Percentiles rank a stretch among this genome's conserved stretches.
phyloP scores from a whole-genome alignment of 225 moss, liverwort and hornwort species.

The Thuidium tamariscinum region DNA sequence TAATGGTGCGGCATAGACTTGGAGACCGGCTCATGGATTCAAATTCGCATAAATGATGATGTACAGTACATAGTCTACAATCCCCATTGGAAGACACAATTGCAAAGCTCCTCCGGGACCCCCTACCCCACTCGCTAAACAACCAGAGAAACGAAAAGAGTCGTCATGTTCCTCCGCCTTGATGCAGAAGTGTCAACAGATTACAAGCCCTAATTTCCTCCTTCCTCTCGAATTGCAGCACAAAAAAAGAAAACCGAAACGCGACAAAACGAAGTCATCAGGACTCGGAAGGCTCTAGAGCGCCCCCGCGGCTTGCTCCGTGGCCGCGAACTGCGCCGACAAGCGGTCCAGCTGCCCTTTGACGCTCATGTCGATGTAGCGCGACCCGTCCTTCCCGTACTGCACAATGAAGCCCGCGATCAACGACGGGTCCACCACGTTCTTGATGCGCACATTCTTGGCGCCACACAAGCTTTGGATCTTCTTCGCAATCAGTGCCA shows the following conservation, averaged over 20 bases:
- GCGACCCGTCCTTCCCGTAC: constrained; percentile 91
- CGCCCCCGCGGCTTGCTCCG: constrained; percentile 73
- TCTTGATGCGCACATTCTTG: constrained; percentile 92
- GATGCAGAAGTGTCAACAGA: constrained; percentile 45
- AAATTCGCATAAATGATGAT: constrained; percentile 19
- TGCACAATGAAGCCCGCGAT: constrained; percentile 93
- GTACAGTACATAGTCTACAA: constrained; percentile 47
- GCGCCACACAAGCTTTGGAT: constrained; percentile 81
- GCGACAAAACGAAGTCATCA: not conserved
- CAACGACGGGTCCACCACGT: constrained; percentile 72
- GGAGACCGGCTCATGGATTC: constrained; percentile 12
- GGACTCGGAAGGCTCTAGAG: constrained; percentile 1
- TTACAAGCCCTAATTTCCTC: not conserved
- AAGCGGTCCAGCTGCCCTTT: constrained; percentile 86
- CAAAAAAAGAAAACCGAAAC: not conserved
- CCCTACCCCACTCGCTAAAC: constrained; percentile 1
- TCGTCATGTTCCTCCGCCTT: not conserved
- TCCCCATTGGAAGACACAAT: not conserved
- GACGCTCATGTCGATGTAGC: constrained; percentile 93
- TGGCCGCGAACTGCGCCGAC: constrained; percentile 60
- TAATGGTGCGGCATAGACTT: not conserved
- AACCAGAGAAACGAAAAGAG: not conserved
- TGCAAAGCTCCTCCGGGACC: not conserved
- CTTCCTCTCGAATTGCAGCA: not conserved
- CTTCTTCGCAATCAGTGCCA: constrained; percentile 93